Evolutionary conservation across 108 stramenopile species (phyloP).

Genomic region (Cylindrotheca closterium): DNA sequence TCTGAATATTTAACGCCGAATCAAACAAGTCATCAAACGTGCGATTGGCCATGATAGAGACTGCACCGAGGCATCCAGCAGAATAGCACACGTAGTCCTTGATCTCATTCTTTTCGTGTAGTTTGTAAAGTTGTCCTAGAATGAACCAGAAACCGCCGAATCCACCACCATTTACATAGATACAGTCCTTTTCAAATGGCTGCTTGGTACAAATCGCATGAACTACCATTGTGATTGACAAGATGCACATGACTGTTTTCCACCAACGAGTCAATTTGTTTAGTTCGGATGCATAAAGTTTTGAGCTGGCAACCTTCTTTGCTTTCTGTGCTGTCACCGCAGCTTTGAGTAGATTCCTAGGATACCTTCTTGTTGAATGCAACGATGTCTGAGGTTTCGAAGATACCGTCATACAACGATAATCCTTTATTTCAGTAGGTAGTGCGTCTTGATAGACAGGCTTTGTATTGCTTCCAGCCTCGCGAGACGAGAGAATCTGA

Average conservation of each 20-base stretch:
- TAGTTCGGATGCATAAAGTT: no score
- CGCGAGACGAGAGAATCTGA: no score
- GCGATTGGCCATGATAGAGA: constrained; percentile 20
- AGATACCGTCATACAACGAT: no score
- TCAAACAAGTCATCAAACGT: constrained; percentile 35
- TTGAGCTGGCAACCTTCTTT: no score
- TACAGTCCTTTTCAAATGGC: constrained; percentile 9
- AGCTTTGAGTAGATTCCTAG: no score
- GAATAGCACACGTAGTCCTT: constrained; percentile 47
- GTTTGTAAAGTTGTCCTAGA: constrained; percentile 46
- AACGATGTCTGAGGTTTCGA: no score
- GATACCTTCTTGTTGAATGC: no score
- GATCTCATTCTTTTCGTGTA: constrained; percentile 5
- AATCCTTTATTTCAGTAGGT: no score
- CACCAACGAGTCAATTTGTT: background rate
- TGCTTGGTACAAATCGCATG: background rate
- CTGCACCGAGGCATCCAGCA: constrained; percentile 67
- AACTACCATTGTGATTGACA: background rate
- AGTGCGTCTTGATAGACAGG: no score
- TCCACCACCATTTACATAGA: constrained; percentile 72
- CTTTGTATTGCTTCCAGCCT: no score
- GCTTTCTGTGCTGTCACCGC: no score
- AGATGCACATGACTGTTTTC: background rate
- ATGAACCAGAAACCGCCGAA: constrained; percentile 80
- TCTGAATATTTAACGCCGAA: constrained; percentile 41